Conservation (phyloP, 108 stramenopile species). For the Aurantiochytrium sp. region DNA sequence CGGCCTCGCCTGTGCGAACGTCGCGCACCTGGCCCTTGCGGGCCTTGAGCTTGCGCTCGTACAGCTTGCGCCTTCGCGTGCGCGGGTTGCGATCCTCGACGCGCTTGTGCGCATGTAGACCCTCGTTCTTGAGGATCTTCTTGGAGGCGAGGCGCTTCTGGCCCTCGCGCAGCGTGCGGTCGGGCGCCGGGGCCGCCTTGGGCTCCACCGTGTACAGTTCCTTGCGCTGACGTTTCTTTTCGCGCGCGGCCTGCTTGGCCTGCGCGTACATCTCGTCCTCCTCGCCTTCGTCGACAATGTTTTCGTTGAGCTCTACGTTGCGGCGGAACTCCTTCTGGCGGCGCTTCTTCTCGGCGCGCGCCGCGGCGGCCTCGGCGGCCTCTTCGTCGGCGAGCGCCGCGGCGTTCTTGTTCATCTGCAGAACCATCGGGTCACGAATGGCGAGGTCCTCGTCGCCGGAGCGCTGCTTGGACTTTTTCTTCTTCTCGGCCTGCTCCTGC, state of each 20-base stretch:
- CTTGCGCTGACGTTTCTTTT: neutral
- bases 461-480: neutral
- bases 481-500: neutral
- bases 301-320: neutral
- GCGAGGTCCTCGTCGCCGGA: neutral
- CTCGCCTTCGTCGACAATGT: slow-evolving; percentile 26
- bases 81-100: slow-evolving; percentile 60
- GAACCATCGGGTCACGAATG: neutral
- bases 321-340: neutral
- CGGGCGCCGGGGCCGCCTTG: neutral
- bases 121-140: slow-evolving; percentile 58
- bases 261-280: slow-evolving; percentile 30
- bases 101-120: slow-evolving; percentile 57
- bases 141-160: slow-evolving; percentile 52
- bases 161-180: slow-evolving; percentile 18
- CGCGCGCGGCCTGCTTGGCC: neutral
- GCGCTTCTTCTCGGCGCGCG: neutral
- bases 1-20: slow-evolving; percentile 34
- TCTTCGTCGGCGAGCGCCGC: neutral
- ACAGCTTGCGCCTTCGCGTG: slow-evolving; percentile 53
- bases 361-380: neutral
- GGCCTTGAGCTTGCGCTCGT: slow-evolving; percentile 47
- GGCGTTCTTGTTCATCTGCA: neutral
- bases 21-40: slow-evolving; percentile 58
- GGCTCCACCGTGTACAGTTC: neutral